Evolutionary conservation across 768 basidiomycete species (phyloP).

Genomic region (Hericium erinaceus): DNA sequence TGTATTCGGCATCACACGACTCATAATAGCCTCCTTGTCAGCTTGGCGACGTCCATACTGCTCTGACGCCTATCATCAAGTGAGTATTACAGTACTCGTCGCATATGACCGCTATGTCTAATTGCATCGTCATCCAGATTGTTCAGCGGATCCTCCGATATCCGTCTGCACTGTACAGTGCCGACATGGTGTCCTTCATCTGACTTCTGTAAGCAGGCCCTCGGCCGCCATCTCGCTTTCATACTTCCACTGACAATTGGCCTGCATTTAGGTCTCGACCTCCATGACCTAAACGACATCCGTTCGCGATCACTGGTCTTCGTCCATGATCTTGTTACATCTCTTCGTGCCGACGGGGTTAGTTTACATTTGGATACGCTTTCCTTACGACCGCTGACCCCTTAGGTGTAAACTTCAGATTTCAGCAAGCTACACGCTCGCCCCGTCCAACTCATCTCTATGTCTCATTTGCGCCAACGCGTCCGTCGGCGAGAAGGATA

Average conservation of each 20-base stretch:
- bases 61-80: constrained; percentile 56
- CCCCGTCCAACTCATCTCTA: constrained; percentile 49
- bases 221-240: not conserved
- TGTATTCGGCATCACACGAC: not conserved
- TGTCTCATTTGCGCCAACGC: constrained; percentile 51
- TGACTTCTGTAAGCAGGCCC: constrained; percentile 40
- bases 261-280: constrained; percentile 40
- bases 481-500: constrained; percentile 31
- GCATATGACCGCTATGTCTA: no score
- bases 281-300: constrained; percentile 61
- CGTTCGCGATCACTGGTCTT: constrained; percentile 52
- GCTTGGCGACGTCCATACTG: constrained; percentile 45
- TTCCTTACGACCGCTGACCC: not conserved
- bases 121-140: constrained; percentile 26
- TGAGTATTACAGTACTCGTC: constrained; percentile 21
- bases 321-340: constrained; percentile 53
- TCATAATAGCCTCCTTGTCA: constrained; percentile 16
- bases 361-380: constrained; percentile 15
- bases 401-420: constrained; percentile 31
- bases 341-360: constrained; percentile 54
- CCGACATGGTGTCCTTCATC: constrained; percentile 57
- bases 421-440: constrained; percentile 51
- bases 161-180: constrained; percentile 55
- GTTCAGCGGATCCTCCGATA: constrained; percentile 33
- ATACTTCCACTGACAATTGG: not conserved